Evolutionary conservation across 257 asterid species (phyloP), one percentile per base, ranked within the genome.

Genomic region (Jacaranda copaia): DNA sequence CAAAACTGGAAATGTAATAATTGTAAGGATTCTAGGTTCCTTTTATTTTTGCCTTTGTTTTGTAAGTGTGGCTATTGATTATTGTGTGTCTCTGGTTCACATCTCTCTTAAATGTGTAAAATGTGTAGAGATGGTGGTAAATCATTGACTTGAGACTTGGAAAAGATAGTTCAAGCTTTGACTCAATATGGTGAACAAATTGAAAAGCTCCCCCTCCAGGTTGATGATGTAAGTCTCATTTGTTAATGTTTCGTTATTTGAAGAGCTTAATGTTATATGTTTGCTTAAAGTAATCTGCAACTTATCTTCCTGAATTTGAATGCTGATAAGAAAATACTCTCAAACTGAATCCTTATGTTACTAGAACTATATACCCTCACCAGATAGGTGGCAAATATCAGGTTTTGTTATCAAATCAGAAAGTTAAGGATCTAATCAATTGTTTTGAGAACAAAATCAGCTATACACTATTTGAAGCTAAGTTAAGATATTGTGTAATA

Each of bases 141-240:
- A 70, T 83, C 93, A 77, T 96, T 98, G 51, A 96, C 97, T 62
- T 91, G 97, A 74, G 99, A 96, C 77, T 87, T 96, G 91, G 97
- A 96, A 87, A 93, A 90, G 95, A 90, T 93, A 97, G 99, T 96
- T 81, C 99, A 96, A 82, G 98, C 99, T 72, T 86, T 96, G 93
- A 98, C 99, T 80, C 97, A 96, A 69, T 96, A 96, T 78, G 91
- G 99, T 79, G 98, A 96, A 87, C 99, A 96, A 84, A 96, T 93
- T 59, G 99, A 96, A 84, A 96, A 93, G 87, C 98, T 96, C 78
- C 93, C 99, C 57, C 99, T 96, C 69, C 99, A 96, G 90, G 98
- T 96, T 68, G 99, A 96, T 87, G 99, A 96, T 87, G 99, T 96
- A 86, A 92, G 99, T 96, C 68, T 81, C 83, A 25, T 73, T 64